Percentiles rank a stretch among this genome's conserved stretches.
These are phyloP conservation scores for Odonthalia washingtoniensis DNA, from an alignment of 31 red algal species.

Conservation along the genomic window DNA sequence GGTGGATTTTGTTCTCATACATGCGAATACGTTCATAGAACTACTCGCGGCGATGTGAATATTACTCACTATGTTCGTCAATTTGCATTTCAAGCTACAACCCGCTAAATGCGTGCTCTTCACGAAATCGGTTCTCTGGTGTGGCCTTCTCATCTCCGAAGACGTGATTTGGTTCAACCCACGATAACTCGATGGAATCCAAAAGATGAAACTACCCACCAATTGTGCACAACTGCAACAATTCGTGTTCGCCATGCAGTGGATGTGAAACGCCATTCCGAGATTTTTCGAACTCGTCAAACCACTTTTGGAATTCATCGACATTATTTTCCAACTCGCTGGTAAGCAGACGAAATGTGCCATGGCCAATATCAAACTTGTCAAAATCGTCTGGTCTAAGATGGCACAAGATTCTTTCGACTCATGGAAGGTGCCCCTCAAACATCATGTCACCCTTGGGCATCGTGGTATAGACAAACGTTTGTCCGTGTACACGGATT, in stretches of 20 bases:
- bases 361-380: not conserved
- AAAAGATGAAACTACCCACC: not conserved
- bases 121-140: conserved; percentile 8
- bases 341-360: not conserved
- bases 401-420: not conserved
- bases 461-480: not conserved
- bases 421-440: not conserved
- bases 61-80: not conserved
- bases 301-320: not conserved
- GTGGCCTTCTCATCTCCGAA: conserved; percentile 5
- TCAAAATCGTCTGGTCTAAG: not conserved
- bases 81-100: not conserved
- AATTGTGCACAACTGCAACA: not conserved
- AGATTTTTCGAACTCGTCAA: not conserved
- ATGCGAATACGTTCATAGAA: conserved; percentile 1
- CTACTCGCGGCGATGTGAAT: not conserved
- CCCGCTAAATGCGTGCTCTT: conserved; percentile 10
- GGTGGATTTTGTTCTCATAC: not conserved
- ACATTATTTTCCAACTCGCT: not conserved
- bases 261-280: conserved; percentile 14
- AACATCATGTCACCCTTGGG: not conserved
- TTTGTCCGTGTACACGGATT: conserved; percentile 33
- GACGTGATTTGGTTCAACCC: not conserved
- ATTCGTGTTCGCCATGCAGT: not conserved
- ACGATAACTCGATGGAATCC: not conserved